Conservation (phyloP, 176 grass and related monocot genomes). For the Leersia perrieri region DNA sequence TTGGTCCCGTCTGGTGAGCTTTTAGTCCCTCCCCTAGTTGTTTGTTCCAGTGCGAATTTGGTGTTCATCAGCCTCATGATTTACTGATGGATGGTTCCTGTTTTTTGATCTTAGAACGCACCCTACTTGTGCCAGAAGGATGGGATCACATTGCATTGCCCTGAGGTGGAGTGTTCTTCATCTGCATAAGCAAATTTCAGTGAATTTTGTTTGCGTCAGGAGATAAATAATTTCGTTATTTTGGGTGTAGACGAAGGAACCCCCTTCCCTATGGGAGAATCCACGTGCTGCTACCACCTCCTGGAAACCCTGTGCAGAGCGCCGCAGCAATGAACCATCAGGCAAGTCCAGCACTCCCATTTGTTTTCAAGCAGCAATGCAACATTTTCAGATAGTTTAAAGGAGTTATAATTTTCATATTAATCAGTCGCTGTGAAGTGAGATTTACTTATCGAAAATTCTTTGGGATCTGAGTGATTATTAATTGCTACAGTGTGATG, state of each 20-base stretch:
- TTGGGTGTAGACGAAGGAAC: slow-evolving; percentile 54
- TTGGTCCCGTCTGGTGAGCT: slow-evolving; percentile 81
- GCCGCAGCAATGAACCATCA: slow-evolving; percentile 47
- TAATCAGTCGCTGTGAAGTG: not conserved
- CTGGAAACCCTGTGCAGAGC: slow-evolving; percentile 80
- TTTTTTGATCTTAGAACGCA: slow-evolving; percentile 22
- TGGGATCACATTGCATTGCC: slow-evolving; percentile 69
- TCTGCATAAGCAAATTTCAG: not conserved
- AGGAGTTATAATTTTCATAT: not conserved
- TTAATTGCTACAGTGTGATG: not conserved
- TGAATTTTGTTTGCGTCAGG: not conserved
- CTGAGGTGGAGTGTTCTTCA: slow-evolving; percentile 44
- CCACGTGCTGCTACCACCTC: slow-evolving; percentile 61
- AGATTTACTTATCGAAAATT: slow-evolving; percentile 3
- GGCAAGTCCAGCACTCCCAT: slow-evolving; percentile 34
- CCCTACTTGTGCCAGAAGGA: slow-evolving; percentile 61
- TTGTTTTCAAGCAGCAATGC: not conserved
- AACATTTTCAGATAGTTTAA: not conserved
- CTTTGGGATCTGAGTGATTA: not conserved
- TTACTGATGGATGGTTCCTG: not conserved
- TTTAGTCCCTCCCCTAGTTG: not conserved
- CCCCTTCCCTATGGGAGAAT: slow-evolving; percentile 72
- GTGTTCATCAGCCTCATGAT: not conserved
- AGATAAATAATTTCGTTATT: not conserved
- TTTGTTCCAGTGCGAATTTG: not conserved